A percentile compares a stretch with the other conserved stretches of the same genome.
phyloP scores from a whole-genome alignment of 2,329 filamentous ascomycete species.

The Botrytis elliptica region DNA sequence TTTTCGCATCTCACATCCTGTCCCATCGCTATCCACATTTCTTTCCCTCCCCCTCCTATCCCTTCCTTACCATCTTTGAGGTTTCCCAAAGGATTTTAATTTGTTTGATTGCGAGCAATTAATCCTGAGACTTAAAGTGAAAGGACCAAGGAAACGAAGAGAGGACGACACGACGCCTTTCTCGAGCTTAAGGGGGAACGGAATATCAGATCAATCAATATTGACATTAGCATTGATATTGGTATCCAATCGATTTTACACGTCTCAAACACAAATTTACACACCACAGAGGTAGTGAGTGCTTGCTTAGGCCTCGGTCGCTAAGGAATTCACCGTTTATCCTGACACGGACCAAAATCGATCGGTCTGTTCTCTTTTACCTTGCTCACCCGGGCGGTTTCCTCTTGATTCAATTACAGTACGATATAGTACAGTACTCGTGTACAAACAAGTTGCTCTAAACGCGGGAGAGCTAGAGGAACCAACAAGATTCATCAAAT shows the following conservation, averaged over 20 bases:
- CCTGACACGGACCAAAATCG: background rate
- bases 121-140: background rate
- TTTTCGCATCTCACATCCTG: constrained; percentile 9
- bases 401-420: background rate
- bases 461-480: background rate
- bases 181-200: background rate
- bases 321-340: constrained; percentile 26
- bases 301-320: constrained; percentile 23
- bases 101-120: constrained; percentile 13
- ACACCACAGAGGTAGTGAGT: background rate
- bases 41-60: background rate
- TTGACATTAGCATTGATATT: background rate
- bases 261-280: constrained; percentile 8
- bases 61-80: background rate
- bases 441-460: background rate
- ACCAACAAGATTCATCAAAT: constrained; percentile 2
- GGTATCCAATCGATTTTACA: constrained; percentile 5
- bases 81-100: background rate
- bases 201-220: background rate
- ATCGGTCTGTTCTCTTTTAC: constrained; percentile 4
- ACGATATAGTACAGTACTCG: background rate
- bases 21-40: constrained; percentile 1
- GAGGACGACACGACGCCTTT: background rate
- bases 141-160: background rate
- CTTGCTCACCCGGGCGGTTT: background rate